phyloP scores from a whole-genome alignment of 306 rosid genomes.

The Quercus gilva region DNA sequence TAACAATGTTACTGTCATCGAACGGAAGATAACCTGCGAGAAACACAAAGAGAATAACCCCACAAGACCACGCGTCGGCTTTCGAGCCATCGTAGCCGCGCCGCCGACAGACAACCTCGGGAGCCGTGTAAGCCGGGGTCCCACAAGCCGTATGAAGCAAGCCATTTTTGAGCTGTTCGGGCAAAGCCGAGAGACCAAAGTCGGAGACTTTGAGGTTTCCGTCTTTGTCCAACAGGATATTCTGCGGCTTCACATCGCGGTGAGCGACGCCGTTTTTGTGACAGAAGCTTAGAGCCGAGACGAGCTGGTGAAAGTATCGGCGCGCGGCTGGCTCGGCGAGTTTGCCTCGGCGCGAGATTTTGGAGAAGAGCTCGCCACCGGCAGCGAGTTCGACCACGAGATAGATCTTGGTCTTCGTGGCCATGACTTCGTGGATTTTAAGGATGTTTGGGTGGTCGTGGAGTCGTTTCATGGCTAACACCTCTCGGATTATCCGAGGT shows the following conservation, averaged over 20 bases:
- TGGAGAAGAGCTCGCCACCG: slow-evolving; percentile 79
- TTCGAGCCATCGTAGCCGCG: slow-evolving; percentile 75
- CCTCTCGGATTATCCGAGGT: slow-evolving; percentile 69
- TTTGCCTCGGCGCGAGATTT: slow-evolving; percentile 47
- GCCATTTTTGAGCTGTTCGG: slow-evolving; percentile 69
- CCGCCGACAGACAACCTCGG: slow-evolving; percentile 61
- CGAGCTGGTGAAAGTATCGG: slow-evolving; percentile 70
- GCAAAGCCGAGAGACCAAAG: slow-evolving; percentile 86
- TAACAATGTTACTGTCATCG: slow-evolving; percentile 53
- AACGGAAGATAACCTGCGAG: slow-evolving; percentile 78
- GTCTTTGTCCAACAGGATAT: slow-evolving; percentile 61
- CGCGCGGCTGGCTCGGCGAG: slow-evolving; percentile 50
- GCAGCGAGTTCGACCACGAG: slow-evolving; percentile 77
- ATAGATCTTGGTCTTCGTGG: slow-evolving; percentile 79
- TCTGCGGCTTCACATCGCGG: slow-evolving; percentile 91
- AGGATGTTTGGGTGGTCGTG: slow-evolving; percentile 74
- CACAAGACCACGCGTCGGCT: slow-evolving; percentile 96
- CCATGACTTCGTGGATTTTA: slow-evolving; percentile 77
- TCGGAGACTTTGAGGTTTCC: slow-evolving; percentile 80
- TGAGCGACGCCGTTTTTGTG: slow-evolving; percentile 79
- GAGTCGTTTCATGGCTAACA: slow-evolving; percentile 84
- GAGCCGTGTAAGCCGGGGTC: slow-evolving; percentile 87
- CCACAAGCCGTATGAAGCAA: slow-evolving; percentile 90
- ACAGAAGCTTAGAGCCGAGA: slow-evolving; percentile 72
- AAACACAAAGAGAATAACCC: slow-evolving; percentile 65